A percentile compares a stretch with the other conserved stretches of the same genome.
Conservation (phyloP, 257 asterid genomes). For the Lycium ferocissimum region DNA sequence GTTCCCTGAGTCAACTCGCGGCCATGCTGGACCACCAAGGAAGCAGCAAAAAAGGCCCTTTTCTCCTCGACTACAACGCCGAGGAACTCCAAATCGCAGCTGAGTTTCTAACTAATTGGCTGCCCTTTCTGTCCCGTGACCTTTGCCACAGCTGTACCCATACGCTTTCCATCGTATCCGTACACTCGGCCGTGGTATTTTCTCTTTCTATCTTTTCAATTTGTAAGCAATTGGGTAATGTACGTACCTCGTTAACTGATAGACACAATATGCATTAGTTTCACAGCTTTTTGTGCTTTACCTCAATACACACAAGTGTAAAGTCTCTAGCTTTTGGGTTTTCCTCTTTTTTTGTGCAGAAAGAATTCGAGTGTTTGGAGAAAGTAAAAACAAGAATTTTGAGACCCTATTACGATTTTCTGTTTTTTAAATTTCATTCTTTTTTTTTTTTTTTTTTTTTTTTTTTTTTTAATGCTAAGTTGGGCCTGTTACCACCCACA, state of each 20-base stretch:
- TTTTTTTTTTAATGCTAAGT: too few relatives aligned
- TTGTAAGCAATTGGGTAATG: not conserved
- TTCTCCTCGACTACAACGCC: slow-evolving; percentile 57
- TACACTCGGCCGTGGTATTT: slow-evolving; percentile 61
- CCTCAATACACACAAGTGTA: not conserved
- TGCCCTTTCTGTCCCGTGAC: slow-evolving; percentile 76
- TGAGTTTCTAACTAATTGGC: slow-evolving; percentile 70
- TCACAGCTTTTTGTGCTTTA: not conserved
- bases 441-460: too few relatives aligned
- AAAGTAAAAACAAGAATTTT: too few relatives aligned
- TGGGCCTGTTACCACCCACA: not conserved
- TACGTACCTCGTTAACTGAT: not conserved
- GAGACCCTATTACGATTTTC: too few relatives aligned
- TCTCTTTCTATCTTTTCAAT: not conserved
- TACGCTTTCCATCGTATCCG: slow-evolving; percentile 53
- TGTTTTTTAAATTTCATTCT: too few relatives aligned
- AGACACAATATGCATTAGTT: not conserved
- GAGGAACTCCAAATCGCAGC: slow-evolving; percentile 69
- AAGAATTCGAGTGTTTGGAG: too few relatives aligned
- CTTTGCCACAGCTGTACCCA: slow-evolving; percentile 66
- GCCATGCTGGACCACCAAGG: slow-evolving; percentile 33
- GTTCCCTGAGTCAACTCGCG: slow-evolving; percentile 25
- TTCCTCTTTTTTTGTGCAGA: too few relatives aligned
- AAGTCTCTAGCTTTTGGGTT: not conserved
- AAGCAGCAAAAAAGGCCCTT: slow-evolving; percentile 46